Percentiles rank a stretch among this genome's conserved stretches.
Evolutionary conservation across 2,329 filamentous ascomycete species (phyloP).

Genomic region (Phaeomoniella chlamydospora): DNA sequence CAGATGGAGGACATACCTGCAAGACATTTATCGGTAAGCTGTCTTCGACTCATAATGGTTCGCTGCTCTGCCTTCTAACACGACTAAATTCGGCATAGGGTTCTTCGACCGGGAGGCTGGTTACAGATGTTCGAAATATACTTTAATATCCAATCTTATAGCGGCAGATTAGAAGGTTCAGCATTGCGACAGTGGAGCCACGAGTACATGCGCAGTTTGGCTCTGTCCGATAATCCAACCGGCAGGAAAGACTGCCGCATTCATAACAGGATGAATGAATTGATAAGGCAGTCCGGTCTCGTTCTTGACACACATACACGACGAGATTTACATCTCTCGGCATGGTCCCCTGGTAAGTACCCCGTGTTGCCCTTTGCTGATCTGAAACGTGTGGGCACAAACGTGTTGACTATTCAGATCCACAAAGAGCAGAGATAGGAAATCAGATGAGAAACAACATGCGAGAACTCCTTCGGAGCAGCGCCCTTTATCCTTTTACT

Average conservation of each 20-base stretch:
- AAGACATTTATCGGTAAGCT: constrained; percentile 1
- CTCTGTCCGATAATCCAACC: background rate
- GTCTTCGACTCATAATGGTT: background rate
- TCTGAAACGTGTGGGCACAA: background rate
- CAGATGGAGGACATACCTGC: constrained; percentile 2
- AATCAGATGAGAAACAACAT: background rate
- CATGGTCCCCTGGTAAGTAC: constrained; percentile 1
- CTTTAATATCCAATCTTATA: constrained; percentile 1
- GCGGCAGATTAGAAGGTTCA: background rate
- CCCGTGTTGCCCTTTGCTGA: background rate
- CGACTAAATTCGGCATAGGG: background rate
- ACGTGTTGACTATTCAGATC: background rate
- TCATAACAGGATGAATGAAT: background rate
- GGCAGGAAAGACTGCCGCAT: background rate
- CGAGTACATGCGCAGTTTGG: constrained; percentile 1
- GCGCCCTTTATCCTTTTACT: background rate
- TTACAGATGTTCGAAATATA: constrained; percentile 3
- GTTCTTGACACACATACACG: background rate
- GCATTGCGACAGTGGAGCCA: constrained; percentile 2
- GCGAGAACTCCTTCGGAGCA: background rate
- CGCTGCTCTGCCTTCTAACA: background rate
- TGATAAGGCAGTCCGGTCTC: background rate
- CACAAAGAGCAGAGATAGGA: background rate
- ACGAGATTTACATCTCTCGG: background rate
- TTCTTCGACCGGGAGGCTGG: constrained; percentile 1